Conservation (phyloP, 2,329 filamentous ascomycete genomes). For the Verticillium nonalfalfae region DNA sequence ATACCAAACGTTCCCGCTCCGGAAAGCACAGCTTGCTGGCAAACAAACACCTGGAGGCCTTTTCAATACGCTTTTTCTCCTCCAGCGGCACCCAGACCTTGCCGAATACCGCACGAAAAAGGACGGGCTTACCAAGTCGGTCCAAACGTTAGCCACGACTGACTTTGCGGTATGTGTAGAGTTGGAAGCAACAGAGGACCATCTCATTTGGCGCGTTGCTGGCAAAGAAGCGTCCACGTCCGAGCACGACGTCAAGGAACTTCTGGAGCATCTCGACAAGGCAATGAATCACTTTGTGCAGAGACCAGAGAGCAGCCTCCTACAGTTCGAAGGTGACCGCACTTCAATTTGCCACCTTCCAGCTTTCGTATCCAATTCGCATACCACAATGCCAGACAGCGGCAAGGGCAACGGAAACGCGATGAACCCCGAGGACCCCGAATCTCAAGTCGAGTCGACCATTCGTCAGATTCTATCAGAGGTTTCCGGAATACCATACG, state of each 20-base stretch:
- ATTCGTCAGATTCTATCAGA: slow-evolving; percentile 44
- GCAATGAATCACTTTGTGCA: slow-evolving; percentile 51
- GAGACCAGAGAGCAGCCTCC: slow-evolving; percentile 38
- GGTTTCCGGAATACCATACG: slow-evolving; percentile 54
- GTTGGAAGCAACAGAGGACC: slow-evolving; percentile 53
- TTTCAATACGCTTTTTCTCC: slow-evolving; percentile 52
- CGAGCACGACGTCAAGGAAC: slow-evolving; percentile 29
- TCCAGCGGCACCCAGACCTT: slow-evolving; percentile 32
- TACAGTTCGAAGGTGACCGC: slow-evolving; percentile 43
- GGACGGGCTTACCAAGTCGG: slow-evolving; percentile 49
- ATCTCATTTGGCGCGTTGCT: slow-evolving; percentile 65
- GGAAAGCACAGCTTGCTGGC: slow-evolving; percentile 51
- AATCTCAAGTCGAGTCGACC: slow-evolving; percentile 24
- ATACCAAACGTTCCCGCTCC: slow-evolving; percentile 71
- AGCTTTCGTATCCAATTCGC: slow-evolving; percentile 21
- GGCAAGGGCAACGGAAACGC: too few species aligned
- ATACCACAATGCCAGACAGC: too few species aligned
- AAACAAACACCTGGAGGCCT: slow-evolving; percentile 28
- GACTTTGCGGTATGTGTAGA: slow-evolving; percentile 82
- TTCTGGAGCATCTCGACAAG: slow-evolving; percentile 55
- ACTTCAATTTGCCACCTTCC: slow-evolving; percentile 63
- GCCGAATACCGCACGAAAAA: neutral
- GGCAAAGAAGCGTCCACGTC: slow-evolving; percentile 54
- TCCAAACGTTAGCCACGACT: slow-evolving; percentile 58
- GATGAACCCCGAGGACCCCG: slow-evolving; percentile 11